Evolutionary conservation across 441 rosid genomes (phyloP), one percentile per base, ranked within the genome.

Genomic region (Arabidopsis hybrid): DNA sequence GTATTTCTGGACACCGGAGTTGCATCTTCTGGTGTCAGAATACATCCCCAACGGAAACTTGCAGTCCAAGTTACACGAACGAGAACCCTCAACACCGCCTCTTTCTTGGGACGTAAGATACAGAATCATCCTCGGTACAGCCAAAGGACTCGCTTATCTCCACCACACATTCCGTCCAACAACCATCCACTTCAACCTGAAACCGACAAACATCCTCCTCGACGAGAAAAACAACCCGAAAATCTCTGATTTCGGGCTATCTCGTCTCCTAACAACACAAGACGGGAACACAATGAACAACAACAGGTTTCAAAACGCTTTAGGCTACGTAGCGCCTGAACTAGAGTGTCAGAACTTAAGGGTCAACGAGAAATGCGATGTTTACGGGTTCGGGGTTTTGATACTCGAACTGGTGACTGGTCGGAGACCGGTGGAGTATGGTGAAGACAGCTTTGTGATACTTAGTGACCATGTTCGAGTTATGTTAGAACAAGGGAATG

Each of bases 251-350:
- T 94, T 85, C 12, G 97, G 98, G 43, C 80, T 94, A 32, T 84
- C 90, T 6, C 87, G 90, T 73, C 91, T 91, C 6, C 64, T 91
- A 78, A 79, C 85, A 8, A 90, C 84, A 82, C 90, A 85, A 4
- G 96, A 94, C 39, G 85, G 72, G 64, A 95, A 86, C 38, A 90
- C 85, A 26, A 86, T 82, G 75, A 88, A 83, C 79, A 89, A 76
- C 81, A 90, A 79, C 79, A 84, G 96, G 78, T 93, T 91, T 80
- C 95, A 87, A 77, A 85, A 86, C 66, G 93, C 95, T 17, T 60
- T 86, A 36, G 98, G 98, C 12, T 94, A 94, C 42, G 89, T 85
- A 60, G 97, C 98, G 12, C 98, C 97, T 1, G 97, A 94, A 57
- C 62, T 91, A 49, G 93, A 92, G 36, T 94, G 99, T 78, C 95